phyloP scores from a whole-genome alignment of 2,329 filamentous ascomycete species.

The Diaporthe longicolla region DNA sequence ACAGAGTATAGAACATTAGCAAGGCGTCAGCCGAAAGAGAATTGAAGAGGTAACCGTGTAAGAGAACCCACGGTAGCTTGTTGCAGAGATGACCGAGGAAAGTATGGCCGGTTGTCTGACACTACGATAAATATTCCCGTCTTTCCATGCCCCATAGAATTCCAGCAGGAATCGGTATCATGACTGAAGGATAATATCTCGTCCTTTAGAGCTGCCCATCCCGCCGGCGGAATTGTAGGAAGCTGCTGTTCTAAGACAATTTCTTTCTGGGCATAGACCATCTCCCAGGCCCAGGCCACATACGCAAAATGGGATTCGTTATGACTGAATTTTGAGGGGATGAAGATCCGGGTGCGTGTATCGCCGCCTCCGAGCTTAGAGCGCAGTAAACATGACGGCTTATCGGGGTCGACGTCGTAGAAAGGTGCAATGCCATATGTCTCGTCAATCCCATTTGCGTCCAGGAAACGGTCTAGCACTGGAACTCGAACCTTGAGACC shows the following conservation, averaged over 20 bases:
- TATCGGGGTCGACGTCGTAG: slow-evolving; percentile 32
- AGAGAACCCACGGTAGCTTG: background rate
- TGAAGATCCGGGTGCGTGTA: slow-evolving; percentile 21
- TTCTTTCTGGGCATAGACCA: slow-evolving; percentile 29
- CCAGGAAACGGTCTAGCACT: slow-evolving; percentile 17
- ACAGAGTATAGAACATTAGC: background rate
- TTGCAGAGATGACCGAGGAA: background rate
- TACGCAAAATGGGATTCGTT: slow-evolving; percentile 31
- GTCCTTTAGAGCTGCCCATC: slow-evolving; percentile 15
- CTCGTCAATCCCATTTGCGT: slow-evolving; percentile 25
- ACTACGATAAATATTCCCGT: background rate
- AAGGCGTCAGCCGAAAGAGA: background rate
- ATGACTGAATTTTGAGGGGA: slow-evolving; percentile 9
- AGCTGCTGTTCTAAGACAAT: slow-evolving; percentile 31
- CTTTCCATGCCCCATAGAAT: background rate
- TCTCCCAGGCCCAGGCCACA: slow-evolving; percentile 25
- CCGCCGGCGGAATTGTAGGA: slow-evolving; percentile 2
- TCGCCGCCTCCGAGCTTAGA: slow-evolving; percentile 21
- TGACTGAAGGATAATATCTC: slow-evolving; percentile 27
- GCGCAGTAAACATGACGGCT: slow-evolving; percentile 16
- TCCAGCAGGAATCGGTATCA: background rate
- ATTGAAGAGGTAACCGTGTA: background rate
- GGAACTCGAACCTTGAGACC: slow-evolving; percentile 33
- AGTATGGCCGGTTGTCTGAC: background rate
- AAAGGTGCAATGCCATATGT: slow-evolving; percentile 30